Base-by-base conservation (phyloP, 768 basidiomycete genomes). In the Phylloporus sp. region DNA sequence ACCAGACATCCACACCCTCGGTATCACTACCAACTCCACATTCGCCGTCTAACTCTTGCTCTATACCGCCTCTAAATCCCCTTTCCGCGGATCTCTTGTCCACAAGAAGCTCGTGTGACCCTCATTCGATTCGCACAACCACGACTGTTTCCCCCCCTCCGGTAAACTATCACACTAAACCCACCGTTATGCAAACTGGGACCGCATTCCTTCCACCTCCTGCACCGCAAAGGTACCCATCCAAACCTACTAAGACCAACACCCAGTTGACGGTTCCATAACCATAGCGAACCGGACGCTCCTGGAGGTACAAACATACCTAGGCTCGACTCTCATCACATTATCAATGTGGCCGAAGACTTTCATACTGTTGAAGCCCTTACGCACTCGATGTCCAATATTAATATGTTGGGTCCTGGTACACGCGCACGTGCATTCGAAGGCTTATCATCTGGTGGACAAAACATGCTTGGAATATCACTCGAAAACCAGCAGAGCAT, bases 171-270 rank as follows among this genome's bases (percentile, higher is more conserved):
- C 39, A 42, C 32, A 47, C 43, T 10, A 60, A 58, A 35, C 40
- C 47, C 24, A 41, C 18, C 6, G 11, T 24, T 22, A n/a, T 36
- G 18, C 46, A 26, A 42, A 31, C 22, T 36, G 26, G 39, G 15
- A 24, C 23, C 6, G 11, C 28, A 15, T 23, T 18, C 22, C 42
- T 32, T 44, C 41, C 23, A 17, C 23, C 36, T 10, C 21, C 18
- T 20, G 13, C 33, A 11, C n/a, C n/a, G 15, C 38, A 27, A 49
- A 59, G 47, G 57, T 62, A 46, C n/a, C 7, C 31, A 6, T 11
- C 28, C 17, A 23, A 18, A 5, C 8, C 21, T 38, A 13, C 5
- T n/a, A 28, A 24, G 34, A 36, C 29, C 36, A 22, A 18, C 26
- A 4, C 28, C 29, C 15, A 21, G 43, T 38, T 55, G 38, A 58